Base-by-base conservation (phyloP, 192 early-diverging fungal genomes). In the Chytriomyces sp. region DNA sequence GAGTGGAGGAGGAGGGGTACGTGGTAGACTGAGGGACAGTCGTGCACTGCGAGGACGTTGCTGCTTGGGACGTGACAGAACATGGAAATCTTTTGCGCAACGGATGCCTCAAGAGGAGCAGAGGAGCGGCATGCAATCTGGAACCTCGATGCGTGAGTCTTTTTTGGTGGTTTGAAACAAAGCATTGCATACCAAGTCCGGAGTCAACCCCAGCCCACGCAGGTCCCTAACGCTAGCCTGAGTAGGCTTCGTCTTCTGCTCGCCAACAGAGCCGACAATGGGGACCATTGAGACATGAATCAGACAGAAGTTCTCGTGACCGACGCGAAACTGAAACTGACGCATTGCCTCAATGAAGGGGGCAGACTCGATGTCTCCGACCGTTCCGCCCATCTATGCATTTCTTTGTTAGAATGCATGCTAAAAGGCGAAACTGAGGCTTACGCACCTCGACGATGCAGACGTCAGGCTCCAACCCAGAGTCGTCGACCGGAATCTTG, bases 341-440 rank as follows among this genome's bases (percentile, higher is more conserved):
- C 97, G 92, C 93, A 99, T 96, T 31, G 97, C 97, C 83, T 99
- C 97, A 67, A 98, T 91, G 73, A 98, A 99, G n/a, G 96, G 97
- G 53, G 96, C 95, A 25, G 94, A 96, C 81, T 99, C 97, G 73
- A 99, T 98, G 75, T 99, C 97, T 74, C 97, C 97, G 17, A 99
- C 95, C 52, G 96, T 98, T 58, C 97, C 97, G 75, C 97, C 96
- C 38, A 99, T 75, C 71, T 73, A 60, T 32, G 65, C 30, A 7
- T 26, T 25, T 59, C 1, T 22, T n/a, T 25, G n/a, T 64, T 30
- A 12, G 63, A 19, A 64, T 31, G 6, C 22, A 44, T 25, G 17
- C 26, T 77, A 74, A 65, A 25, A 12, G 1, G 33, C 30, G 14
- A 14, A 55, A 61, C 12, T 8, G 73, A 49, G 44, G 44, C 17